phyloP scores from a whole-genome alignment of 2,329 filamentous ascomycete genomes.

The Ceratocystis cubensis region DNA sequence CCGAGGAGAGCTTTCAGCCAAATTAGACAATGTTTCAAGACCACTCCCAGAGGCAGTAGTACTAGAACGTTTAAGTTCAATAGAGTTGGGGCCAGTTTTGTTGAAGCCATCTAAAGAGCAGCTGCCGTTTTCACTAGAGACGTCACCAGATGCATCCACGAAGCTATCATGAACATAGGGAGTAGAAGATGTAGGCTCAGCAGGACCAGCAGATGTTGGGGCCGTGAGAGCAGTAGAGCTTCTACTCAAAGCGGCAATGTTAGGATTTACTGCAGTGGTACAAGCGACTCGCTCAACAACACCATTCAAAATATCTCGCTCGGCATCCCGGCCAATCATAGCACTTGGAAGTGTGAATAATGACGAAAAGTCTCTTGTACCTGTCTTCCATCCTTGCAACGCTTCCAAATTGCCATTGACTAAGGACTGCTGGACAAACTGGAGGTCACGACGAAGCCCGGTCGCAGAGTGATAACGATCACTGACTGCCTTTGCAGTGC shows the following conservation, averaged over 20 bases:
- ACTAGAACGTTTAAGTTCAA: conserved; percentile 13
- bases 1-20: conserved; percentile 22
- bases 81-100: conserved; percentile 28
- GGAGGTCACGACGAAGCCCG: conserved; percentile 70
- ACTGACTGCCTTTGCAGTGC: conserved; percentile 75
- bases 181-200: conserved; percentile 45
- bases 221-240: conserved; percentile 25
- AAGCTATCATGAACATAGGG: conserved; percentile 35
- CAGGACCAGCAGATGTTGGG: conserved; percentile 28
- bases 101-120: conserved; percentile 40
- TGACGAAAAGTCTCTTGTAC: conserved; percentile 75
- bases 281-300: conserved; percentile 66
- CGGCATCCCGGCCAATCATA: conserved; percentile 67
- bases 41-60: conserved; percentile 1
- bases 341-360: conserved; percentile 75
- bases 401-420: conserved; percentile 60
- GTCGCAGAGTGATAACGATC: conserved; percentile 85
- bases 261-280: conserved; percentile 39
- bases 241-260: conserved; percentile 15
- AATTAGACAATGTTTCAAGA: conserved; percentile 7
- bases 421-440: conserved; percentile 60
- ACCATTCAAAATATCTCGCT: conserved; percentile 55
- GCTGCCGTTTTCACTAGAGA: conserved; percentile 48
- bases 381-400: conserved; percentile 63
- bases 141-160: conserved; percentile 31